phyloP scores from a whole-genome alignment of 1,284 basidiomycete species.

The Sanguinoderma infundibulare region DNA sequence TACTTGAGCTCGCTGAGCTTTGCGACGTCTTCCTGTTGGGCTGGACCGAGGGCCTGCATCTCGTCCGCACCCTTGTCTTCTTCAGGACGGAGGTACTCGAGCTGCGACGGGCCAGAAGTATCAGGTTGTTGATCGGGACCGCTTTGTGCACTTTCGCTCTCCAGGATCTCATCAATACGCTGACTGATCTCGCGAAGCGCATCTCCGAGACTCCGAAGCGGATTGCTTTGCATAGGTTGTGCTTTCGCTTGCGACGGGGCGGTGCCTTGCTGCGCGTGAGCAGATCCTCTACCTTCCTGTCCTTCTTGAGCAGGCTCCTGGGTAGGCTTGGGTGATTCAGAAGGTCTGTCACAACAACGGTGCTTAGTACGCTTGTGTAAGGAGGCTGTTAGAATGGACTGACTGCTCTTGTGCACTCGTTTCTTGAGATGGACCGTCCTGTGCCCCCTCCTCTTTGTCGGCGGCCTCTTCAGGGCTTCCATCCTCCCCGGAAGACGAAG shows the following conservation, averaged over 20 bases:
- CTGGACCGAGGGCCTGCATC: conserved; percentile 91
- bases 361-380: neutral
- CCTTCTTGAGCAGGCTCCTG: conserved; percentile 25
- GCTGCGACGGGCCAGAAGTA: conserved; percentile 53
- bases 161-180: conserved; percentile 85
- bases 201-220: conserved; percentile 86
- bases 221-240: conserved; percentile 52
- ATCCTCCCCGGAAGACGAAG: conserved; percentile 10
- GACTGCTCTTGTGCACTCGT: conserved; percentile 16
- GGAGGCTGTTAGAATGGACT: neutral
- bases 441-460: conserved; percentile 5
- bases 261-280: conserved; percentile 51
- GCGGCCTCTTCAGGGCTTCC: conserved; percentile 8
- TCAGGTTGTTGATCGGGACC: conserved; percentile 32
- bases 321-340: conserved; percentile 16
- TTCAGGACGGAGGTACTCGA: conserved; percentile 86
- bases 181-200: conserved; percentile 84
- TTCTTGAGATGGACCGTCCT: conserved; percentile 11
- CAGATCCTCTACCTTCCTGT: conserved; percentile 40
- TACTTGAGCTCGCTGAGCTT: conserved; percentile 84
- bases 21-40: conserved; percentile 82
- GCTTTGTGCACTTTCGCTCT: conserved; percentile 41
- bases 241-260: conserved; percentile 44
- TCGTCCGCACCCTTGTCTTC: conserved; percentile 63
- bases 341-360: neutral